phyloP scores from a whole-genome alignment of 148 eudicot genomes.

The Silene conica region DNA sequence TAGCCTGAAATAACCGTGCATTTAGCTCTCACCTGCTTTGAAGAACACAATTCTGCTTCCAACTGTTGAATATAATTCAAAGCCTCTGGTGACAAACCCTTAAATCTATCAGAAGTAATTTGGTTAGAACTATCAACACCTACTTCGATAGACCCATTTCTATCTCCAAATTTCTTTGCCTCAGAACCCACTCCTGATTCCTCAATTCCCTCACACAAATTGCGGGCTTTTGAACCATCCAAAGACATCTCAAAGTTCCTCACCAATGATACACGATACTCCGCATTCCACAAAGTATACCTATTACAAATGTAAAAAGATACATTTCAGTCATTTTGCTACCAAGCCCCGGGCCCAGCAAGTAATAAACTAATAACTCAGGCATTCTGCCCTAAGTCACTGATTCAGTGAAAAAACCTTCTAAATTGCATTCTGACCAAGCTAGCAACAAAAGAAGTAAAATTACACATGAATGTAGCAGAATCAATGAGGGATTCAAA shows the following conservation, averaged over 20 bases:
- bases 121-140: conserved; percentile 31
- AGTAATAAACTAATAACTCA: neutral
- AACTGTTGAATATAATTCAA: conserved; percentile 55
- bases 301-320: conserved; percentile 23
- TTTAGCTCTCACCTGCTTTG: conserved; percentile 44
- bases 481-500: neutral
- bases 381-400: conserved; percentile 9
- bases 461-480: neutral
- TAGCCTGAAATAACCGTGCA: too few species aligned
- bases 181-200: conserved; percentile 26
- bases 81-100: conserved; percentile 52
- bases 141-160: conserved; percentile 20
- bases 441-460: conserved; percentile 2
- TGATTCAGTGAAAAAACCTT: neutral
- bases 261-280: conserved; percentile 72
- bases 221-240: conserved; percentile 24
- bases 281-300: conserved; percentile 91
- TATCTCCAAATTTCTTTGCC: conserved; percentile 29
- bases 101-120: conserved; percentile 33
- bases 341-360: neutral
- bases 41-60: conserved; percentile 48
- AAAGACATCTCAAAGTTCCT: conserved; percentile 60
- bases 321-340: neutral
- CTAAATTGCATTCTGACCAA: conserved; percentile 1
- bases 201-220: conserved; percentile 27